Percentiles rank a stretch among this genome's conserved stretches.
phyloP scores from a whole-genome alignment of 148 eudicot genomes.

The Cornus florida region DNA sequence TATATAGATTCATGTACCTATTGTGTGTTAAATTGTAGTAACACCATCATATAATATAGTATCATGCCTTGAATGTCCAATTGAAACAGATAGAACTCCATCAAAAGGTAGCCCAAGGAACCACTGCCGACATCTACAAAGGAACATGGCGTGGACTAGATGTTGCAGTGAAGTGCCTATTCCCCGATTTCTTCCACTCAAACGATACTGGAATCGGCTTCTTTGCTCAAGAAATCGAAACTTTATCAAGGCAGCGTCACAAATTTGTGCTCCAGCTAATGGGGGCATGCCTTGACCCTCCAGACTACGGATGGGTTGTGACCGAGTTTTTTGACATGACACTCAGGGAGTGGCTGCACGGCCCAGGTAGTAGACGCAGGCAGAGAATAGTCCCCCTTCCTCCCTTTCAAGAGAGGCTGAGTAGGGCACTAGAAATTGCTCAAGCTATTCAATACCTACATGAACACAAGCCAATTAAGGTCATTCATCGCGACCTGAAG shows the following conservation, averaged over 20 bases:
- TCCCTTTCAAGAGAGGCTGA: constrained; percentile 27
- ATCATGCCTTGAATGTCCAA: not conserved
- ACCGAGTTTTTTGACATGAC: constrained; percentile 36
- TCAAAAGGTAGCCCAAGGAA: constrained; percentile 36
- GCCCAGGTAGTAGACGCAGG: constrained; percentile 25
- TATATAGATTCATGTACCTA: too few species aligned
- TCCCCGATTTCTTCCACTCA: constrained; percentile 40
- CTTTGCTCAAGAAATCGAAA: constrained; percentile 51
- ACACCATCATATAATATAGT: too few species aligned
- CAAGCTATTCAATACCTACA: constrained; percentile 55
- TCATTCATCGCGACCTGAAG: constrained; percentile 46
- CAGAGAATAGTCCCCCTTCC: constrained; percentile 33
- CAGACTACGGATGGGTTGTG: constrained; percentile 42
- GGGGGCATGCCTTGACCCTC: constrained; percentile 44
- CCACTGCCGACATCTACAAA: constrained; percentile 44
- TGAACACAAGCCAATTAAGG: constrained; percentile 31
- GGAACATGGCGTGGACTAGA: constrained; percentile 46
- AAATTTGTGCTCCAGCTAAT: constrained; percentile 40
- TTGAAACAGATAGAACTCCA: constrained; percentile 36
- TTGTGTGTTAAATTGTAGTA: too few species aligned
- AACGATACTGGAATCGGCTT: constrained; percentile 37
- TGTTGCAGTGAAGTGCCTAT: constrained; percentile 51
- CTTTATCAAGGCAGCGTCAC: constrained; percentile 42
- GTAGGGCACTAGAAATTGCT: constrained; percentile 42
- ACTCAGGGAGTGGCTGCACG: constrained; percentile 46